Percentiles rank a stretch among this genome's conserved stretches.
Conservation (phyloP, 768 basidiomycete genomes). For the Boletus sp. region DNA sequence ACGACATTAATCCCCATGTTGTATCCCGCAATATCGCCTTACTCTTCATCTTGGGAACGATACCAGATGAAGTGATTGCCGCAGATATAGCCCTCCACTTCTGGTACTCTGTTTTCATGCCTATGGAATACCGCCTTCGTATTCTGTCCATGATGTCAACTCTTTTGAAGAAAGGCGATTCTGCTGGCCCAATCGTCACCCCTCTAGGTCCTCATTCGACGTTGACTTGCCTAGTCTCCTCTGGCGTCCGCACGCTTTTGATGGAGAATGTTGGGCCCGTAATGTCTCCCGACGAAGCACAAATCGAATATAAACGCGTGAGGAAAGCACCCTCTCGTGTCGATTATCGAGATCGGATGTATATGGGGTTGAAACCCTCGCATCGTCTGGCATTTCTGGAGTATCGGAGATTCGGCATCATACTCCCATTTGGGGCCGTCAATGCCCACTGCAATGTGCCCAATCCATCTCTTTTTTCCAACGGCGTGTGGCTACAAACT, state of each 20-base stretch:
- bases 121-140: slow-evolving; percentile 30
- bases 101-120: slow-evolving; percentile 47
- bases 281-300: slow-evolving; percentile 25
- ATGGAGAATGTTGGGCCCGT: slow-evolving; percentile 10
- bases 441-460: slow-evolving; percentile 40
- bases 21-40: slow-evolving; percentile 42
- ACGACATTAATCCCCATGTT: slow-evolving; percentile 36
- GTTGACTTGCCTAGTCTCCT: slow-evolving; percentile 14
- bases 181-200: slow-evolving; percentile 2
- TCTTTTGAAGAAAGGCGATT: slow-evolving; percentile 9
- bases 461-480: slow-evolving; percentile 47
- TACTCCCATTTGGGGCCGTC: slow-evolving; percentile 49
- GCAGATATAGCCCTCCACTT: slow-evolving; percentile 48
- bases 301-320: slow-evolving; percentile 33
- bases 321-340: slow-evolving; percentile 36
- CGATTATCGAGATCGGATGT: slow-evolving; percentile 45
- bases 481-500: slow-evolving; percentile 44
- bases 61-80: slow-evolving; percentile 32
- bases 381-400: slow-evolving; percentile 45
- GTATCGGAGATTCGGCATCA: slow-evolving; percentile 40
- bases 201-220: slow-evolving; percentile 15
- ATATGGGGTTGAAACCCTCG: slow-evolving; percentile 37
- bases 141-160: slow-evolving; percentile 20
- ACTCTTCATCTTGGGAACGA: slow-evolving; percentile 40
- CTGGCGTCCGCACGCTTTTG: slow-evolving; percentile 10